Evolutionary conservation across 768 basidiomycete genomes (phyloP).

Genomic region (Gloeopeniophorella convolvens): DNA sequence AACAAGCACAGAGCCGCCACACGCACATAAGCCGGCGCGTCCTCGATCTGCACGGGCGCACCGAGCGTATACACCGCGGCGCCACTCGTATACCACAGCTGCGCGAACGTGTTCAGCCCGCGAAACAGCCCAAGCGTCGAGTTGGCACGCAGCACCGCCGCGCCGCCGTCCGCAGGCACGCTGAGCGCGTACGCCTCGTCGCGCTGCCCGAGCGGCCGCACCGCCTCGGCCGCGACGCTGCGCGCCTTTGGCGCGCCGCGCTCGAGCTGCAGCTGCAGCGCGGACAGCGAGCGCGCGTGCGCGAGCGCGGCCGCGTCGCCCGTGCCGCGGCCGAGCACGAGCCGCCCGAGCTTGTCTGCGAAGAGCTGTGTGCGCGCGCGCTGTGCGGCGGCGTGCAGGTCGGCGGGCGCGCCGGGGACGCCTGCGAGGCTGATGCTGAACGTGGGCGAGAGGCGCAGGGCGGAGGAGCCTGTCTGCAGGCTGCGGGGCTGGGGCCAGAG

Average conservation of each 20-base stretch:
- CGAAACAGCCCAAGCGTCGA: conserved; percentile 45
- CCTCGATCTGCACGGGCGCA: conserved; percentile 37
- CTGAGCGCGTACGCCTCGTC: conserved; percentile 40
- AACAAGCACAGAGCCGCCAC: not conserved
- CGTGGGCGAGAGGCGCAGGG: conserved; percentile 35
- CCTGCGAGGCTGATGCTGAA: conserved; percentile 48
- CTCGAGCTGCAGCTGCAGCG: conserved; percentile 39
- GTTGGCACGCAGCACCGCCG: conserved; percentile 36
- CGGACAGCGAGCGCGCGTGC: conserved; percentile 36
- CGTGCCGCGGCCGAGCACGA: conserved; percentile 53
- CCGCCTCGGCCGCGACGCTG: conserved; percentile 25
- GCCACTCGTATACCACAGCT: conserved; percentile 41
- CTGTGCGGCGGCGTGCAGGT: conserved; percentile 51
- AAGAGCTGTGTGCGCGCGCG: conserved; percentile 34
- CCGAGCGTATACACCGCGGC: conserved; percentile 33
- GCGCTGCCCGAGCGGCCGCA: conserved; percentile 29
- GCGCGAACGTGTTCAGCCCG: conserved; percentile 50
- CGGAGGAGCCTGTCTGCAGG: conserved; percentile 26
- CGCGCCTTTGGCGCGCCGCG: too few relatives aligned
- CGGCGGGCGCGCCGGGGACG: conserved; percentile 41
- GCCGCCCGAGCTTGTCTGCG: conserved; percentile 52
- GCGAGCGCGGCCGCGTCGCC: conserved; percentile 35
- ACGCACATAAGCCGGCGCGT: conserved; percentile 43
- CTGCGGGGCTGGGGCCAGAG: conserved; percentile 34
- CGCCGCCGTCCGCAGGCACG: conserved; percentile 32